Conservation (phyloP, 2,329 filamentous ascomycete genomes). For the Lachnellula hyalina region DNA sequence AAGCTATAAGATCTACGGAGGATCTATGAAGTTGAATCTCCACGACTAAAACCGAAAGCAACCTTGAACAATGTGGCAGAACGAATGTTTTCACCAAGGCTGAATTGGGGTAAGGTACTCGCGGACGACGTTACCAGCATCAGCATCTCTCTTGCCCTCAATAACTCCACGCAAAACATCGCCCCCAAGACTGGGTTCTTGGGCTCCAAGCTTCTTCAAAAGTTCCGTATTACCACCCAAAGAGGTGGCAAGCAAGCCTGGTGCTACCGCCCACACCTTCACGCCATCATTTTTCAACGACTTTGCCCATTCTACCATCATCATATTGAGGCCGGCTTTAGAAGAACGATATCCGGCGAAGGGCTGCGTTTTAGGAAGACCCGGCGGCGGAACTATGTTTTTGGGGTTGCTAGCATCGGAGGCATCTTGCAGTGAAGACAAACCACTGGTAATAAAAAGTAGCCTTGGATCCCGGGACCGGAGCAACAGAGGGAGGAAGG, state of each 20-base stretch:
- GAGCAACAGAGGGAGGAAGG: slow-evolving; percentile 37
- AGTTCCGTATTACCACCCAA: slow-evolving; percentile 32
- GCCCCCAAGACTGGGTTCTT: slow-evolving; percentile 34
- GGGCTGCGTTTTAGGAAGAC: slow-evolving; percentile 10
- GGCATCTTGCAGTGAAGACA: slow-evolving; percentile 31
- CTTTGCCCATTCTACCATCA: slow-evolving; percentile 40
- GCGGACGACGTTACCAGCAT: slow-evolving; percentile 35
- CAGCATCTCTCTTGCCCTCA: slow-evolving; percentile 36
- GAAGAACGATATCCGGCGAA: slow-evolving; percentile 36
- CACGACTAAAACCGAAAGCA: too few relatives aligned
- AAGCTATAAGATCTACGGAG: too few relatives aligned
- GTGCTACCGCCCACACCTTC: slow-evolving; percentile 42
- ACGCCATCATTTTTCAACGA: slow-evolving; percentile 43
- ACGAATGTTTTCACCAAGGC: background rate
- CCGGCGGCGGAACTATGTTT: slow-evolving; percentile 11
- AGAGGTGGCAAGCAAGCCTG: slow-evolving; percentile 43
- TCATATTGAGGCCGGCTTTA: slow-evolving; percentile 43
- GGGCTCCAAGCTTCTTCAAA: slow-evolving; percentile 24
- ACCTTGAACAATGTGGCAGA: background rate
- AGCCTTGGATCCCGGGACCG: slow-evolving; percentile 39
- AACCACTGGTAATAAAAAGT: slow-evolving; percentile 41
- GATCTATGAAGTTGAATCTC: too few relatives aligned
- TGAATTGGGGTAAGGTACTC: background rate
- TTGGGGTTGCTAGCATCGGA: slow-evolving; percentile 9
- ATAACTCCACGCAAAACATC: slow-evolving; percentile 35